Conservation (phyloP, 2,329 filamentous ascomycete species). For the Biscogniauxia sp. region DNA sequence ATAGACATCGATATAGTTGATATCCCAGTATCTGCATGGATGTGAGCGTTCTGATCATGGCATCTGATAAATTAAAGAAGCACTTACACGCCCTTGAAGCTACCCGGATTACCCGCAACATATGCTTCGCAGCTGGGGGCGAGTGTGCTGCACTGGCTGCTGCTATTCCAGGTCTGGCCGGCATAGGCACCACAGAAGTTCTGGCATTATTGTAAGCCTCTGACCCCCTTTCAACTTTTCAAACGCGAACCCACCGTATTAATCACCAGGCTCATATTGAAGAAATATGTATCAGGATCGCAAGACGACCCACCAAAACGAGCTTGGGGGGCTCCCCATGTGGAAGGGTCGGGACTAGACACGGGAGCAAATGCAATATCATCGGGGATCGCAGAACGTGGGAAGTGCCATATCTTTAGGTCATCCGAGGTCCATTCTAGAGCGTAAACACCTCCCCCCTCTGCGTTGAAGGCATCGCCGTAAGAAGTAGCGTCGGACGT, state of each 20-base stretch:
- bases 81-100: slow-evolving; percentile 39
- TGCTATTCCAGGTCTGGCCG: slow-evolving; percentile 42
- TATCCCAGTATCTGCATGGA: slow-evolving; percentile 44
- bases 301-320: slow-evolving; percentile 65
- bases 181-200: slow-evolving; percentile 79
- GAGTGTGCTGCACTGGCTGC: slow-evolving; percentile 38
- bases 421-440: slow-evolving; percentile 66
- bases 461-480: slow-evolving; percentile 65
- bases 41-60: not conserved
- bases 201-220: slow-evolving; percentile 27
- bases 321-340: slow-evolving; percentile 69
- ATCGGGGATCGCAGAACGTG: slow-evolving; percentile 59
- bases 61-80: not conserved
- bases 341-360: slow-evolving; percentile 57
- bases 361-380: slow-evolving; percentile 55
- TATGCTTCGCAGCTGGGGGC: slow-evolving; percentile 46
- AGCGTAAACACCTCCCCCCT: slow-evolving; percentile 66
- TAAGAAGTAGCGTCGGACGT: slow-evolving; percentile 46
- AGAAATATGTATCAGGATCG: slow-evolving; percentile 64
- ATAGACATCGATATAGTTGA: slow-evolving; percentile 54
- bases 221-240: not conserved
- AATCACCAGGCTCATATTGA: slow-evolving; percentile 68
- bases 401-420: slow-evolving; percentile 77
- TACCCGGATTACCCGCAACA: slow-evolving; percentile 44
- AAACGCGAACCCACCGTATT: slow-evolving; percentile 51